These are phyloP conservation scores for Wickerhamomyces alni DNA, from an alignment of 805 yeast species.

Conservation along the genomic window DNA sequence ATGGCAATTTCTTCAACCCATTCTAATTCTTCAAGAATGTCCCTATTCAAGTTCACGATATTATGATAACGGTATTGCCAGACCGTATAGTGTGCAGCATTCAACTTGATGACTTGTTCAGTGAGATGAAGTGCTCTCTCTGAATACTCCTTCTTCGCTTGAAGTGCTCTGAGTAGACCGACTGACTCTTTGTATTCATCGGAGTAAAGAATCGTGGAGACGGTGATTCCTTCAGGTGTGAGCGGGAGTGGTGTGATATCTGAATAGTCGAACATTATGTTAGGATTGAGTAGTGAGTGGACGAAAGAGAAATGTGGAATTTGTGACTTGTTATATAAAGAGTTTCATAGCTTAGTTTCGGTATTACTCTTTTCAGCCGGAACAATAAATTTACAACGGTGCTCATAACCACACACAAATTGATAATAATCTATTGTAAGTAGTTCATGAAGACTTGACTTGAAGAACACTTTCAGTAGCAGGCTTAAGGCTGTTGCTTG, in stretches of 20 bases:
- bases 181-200: slow-evolving; percentile 61
- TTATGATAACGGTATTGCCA: slow-evolving; percentile 72
- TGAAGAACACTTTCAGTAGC: no score
- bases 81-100: slow-evolving; percentile 88
- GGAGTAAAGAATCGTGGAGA: slow-evolving; percentile 65
- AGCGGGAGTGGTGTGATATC: slow-evolving; percentile 40
- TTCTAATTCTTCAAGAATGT: slow-evolving; percentile 48
- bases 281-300: no score
- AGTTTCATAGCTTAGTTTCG: no score
- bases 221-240: slow-evolving; percentile 36
- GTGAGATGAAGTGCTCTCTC: slow-evolving; percentile 70
- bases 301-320: no score
- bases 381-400: no score
- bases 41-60: slow-evolving; percentile 31
- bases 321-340: no score
- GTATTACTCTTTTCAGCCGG: no score
- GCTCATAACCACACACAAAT: no score
- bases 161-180: slow-evolving; percentile 55
- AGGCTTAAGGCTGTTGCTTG: no score
- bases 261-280: slow-evolving; percentile 26
- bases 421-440: no score
- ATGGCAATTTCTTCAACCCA: slow-evolving; percentile 79
- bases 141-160: slow-evolving; percentile 54
- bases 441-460: no score
- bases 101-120: slow-evolving; percentile 50